Conservation (phyloP, 1,139 yeast genomes). For the Geotrichum fermentans region DNA sequence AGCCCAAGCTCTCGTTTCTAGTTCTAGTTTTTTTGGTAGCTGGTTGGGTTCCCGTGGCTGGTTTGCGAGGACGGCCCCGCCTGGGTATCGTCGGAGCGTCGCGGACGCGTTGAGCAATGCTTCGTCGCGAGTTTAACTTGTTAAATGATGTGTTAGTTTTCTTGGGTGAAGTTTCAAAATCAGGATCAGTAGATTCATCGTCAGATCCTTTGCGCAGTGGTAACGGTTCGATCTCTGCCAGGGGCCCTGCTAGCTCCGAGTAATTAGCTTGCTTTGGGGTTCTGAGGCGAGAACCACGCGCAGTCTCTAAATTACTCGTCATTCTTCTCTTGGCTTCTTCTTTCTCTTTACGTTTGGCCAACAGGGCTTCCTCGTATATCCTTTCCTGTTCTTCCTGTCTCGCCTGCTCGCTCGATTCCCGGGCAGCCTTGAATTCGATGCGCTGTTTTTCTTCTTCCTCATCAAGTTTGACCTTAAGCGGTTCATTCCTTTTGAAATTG, state of each 20-base stretch:
- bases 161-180: not conserved
- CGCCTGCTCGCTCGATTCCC: no score
- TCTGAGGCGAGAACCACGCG: not conserved
- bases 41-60: no score
- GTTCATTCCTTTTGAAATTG: not conserved
- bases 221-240: not conserved
- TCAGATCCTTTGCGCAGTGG: not conserved
- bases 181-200: constrained; percentile 1
- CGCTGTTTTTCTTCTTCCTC: not conserved
- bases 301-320: not conserved
- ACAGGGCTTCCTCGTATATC: not conserved
- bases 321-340: not conserved
- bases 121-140: no score
- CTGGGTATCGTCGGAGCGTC: no score
- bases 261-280: not conserved
- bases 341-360: not conserved
- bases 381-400: not conserved
- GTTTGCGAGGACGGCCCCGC: no score
- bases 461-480: not conserved
- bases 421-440: not conserved
- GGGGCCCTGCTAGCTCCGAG: not conserved
- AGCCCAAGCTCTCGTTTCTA: not conserved
- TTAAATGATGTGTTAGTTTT: no score
- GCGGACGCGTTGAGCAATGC: no score
- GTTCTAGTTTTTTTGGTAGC: not conserved